phyloP scores from a whole-genome alignment of 495 filamentous ascomycete species.

The Mycothermus thermophilus region DNA sequence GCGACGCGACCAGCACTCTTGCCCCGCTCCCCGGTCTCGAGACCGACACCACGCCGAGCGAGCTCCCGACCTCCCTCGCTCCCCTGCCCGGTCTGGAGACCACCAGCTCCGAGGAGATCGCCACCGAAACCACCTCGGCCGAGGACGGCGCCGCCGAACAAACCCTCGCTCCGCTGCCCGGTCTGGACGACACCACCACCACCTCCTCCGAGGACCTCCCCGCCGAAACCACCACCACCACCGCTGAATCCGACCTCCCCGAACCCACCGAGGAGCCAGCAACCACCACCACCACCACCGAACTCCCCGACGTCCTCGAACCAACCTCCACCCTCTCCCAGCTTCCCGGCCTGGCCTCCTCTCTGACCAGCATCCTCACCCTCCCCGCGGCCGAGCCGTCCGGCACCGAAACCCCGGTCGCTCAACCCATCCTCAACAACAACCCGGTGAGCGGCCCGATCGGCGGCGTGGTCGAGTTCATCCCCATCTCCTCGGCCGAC shows the following conservation, averaged over 20 bases:
- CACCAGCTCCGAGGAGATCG: not conserved
- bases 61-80: not conserved
- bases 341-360: conserved; percentile 2
- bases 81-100: too few relatives aligned
- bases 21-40: conserved; percentile 2
- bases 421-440: not conserved
- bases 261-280: too few relatives aligned
- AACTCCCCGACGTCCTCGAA: too few relatives aligned
- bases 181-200: too few relatives aligned
- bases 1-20: conserved; percentile 1
- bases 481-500: conserved; percentile 10
- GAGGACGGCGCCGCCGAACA: too few relatives aligned
- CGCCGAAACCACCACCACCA: too few relatives aligned
- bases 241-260: too few relatives aligned
- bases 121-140: not conserved
- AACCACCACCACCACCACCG: too few relatives aligned
- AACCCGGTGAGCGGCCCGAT: conserved; percentile 13
- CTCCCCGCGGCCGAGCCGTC: not conserved
- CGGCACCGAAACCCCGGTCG: not conserved
- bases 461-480: conserved; percentile 11
- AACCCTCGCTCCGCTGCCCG: too few relatives aligned
- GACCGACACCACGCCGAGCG: not conserved
- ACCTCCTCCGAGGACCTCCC: too few relatives aligned
- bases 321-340: not conserved
- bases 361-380: conserved; percentile 1